Evolutionary conservation across 1,284 basidiomycete species (phyloP).

Genomic region (Ceratobasidium sp.): DNA sequence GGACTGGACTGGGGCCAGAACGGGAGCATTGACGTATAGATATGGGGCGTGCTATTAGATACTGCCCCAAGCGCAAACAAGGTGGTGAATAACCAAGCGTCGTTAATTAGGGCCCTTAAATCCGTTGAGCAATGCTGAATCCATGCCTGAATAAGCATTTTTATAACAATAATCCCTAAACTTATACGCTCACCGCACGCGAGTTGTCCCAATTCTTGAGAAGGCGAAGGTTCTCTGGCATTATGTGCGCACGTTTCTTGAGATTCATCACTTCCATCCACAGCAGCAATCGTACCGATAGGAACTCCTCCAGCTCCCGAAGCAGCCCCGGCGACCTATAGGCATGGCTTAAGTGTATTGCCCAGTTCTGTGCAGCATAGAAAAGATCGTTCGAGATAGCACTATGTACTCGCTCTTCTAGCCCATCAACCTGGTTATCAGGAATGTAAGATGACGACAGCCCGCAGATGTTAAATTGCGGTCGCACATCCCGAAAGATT

Average conservation of each 20-base stretch:
- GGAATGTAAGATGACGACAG: slow-evolving; percentile 3
- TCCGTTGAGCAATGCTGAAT: neutral
- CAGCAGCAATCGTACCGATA: slow-evolving; percentile 14
- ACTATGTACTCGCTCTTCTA: neutral
- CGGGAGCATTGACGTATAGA: slow-evolving; percentile 13
- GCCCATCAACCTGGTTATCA: neutral
- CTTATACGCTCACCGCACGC: too few species aligned
- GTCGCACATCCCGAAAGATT: neutral
- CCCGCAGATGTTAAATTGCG: slow-evolving; percentile 13
- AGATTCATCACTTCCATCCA: slow-evolving; percentile 39
- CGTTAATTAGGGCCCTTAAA: neutral
- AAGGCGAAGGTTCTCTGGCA: neutral
- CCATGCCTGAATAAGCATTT: neutral
- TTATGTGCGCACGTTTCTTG: neutral
- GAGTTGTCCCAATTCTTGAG: neutral
- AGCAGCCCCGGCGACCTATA: neutral
- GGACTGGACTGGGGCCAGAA: neutral
- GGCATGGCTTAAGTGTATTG: slow-evolving; percentile 5
- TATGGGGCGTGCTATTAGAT: slow-evolving; percentile 11
- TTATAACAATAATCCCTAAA: too few species aligned
- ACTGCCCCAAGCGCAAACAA: neutral
- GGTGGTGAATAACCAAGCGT: neutral
- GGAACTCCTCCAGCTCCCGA: slow-evolving; percentile 4
- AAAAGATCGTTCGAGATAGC: neutral
- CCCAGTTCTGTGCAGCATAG: slow-evolving; percentile 30